Percentiles rank a stretch among this genome's conserved stretches.
These are phyloP conservation scores for Hypsizygus marmoreus DNA, from an alignment of 768 basidiomycete genomes.

Conservation along the genomic window DNA sequence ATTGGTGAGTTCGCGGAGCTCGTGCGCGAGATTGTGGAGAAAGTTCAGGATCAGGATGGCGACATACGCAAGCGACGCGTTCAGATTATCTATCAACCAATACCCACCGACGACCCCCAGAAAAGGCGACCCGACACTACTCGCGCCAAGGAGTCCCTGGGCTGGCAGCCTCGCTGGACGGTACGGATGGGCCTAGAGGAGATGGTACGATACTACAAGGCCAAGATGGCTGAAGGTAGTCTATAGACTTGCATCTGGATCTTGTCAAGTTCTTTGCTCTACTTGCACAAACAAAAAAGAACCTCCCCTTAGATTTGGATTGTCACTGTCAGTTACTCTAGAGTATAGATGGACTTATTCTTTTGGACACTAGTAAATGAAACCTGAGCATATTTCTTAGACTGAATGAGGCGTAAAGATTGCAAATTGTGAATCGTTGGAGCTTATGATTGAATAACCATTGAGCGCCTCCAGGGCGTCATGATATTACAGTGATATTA, in stretches of 20 bases:
- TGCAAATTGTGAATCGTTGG: no score
- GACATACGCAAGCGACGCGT: slow-evolving; percentile 50
- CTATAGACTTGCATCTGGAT: slow-evolving; percentile 53
- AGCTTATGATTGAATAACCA: no score
- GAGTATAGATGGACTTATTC: no score
- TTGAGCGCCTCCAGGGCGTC: no score
- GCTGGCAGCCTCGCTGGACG: slow-evolving; percentile 93
- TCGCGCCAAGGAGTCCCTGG: slow-evolving; percentile 78
- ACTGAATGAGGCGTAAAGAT: no score
- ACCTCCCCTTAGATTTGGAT: no score
- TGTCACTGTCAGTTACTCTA: no score
- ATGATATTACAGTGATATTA: no score
- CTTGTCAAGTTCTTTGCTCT: no score
- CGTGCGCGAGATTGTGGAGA: slow-evolving; percentile 89
- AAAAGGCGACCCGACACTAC: slow-evolving; percentile 92
- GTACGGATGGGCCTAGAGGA: slow-evolving; percentile 93
- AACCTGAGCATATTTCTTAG: no score
- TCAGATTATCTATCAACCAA: slow-evolving; percentile 74
- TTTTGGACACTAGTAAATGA: no score
- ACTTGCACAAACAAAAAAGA: no score
- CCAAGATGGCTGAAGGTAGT: slow-evolving; percentile 84
- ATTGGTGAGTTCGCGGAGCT: slow-evolving; percentile 93
- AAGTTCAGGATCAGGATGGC: slow-evolving; percentile 87
- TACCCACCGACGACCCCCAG: slow-evolving; percentile 94
- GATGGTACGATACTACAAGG: slow-evolving; percentile 93